These are phyloP conservation scores for Acacia concinna DNA, from an alignment of 331 rosid genomes.

Conservation along the genomic window DNA sequence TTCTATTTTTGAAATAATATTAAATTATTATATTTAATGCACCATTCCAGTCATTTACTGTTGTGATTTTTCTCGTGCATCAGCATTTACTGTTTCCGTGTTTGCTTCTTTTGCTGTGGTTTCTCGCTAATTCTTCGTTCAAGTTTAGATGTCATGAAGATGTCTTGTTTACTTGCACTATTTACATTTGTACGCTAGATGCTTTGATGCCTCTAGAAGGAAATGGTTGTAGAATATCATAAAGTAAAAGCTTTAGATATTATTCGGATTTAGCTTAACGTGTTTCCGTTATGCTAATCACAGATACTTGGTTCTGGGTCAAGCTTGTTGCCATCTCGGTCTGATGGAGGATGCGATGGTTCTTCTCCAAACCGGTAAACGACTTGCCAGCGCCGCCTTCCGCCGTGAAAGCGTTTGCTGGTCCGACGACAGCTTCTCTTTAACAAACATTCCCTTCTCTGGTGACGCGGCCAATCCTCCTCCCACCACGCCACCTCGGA, in stretches of 20 bases:
- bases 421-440: conserved; percentile 87
- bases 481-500: conserved; percentile 40
- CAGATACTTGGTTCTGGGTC: conserved; percentile 86
- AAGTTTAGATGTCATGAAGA: background rate
- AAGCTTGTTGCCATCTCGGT: conserved; percentile 93
- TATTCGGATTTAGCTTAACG: background rate
- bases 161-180: background rate
- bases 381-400: conserved; percentile 86
- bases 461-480: conserved; percentile 28
- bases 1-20: background rate
- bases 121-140: background rate
- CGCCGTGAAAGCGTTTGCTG: conserved; percentile 89
- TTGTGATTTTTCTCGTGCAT: background rate
- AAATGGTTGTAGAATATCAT: background rate
- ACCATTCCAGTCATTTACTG: background rate
- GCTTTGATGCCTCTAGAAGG: background rate
- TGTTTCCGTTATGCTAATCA: background rate
- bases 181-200: background rate
- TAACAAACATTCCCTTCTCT: conserved; percentile 43
- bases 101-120: background rate
- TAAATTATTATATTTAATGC: conserved; percentile 8
- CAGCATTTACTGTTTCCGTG: background rate
- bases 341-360: conserved; percentile 96
- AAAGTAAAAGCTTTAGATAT: background rate
- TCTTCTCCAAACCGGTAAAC: conserved; percentile 92